Base-by-base conservation (phyloP, 2,329 filamentous ascomycete genomes). In the Ceratocystis harringtonii region DNA sequence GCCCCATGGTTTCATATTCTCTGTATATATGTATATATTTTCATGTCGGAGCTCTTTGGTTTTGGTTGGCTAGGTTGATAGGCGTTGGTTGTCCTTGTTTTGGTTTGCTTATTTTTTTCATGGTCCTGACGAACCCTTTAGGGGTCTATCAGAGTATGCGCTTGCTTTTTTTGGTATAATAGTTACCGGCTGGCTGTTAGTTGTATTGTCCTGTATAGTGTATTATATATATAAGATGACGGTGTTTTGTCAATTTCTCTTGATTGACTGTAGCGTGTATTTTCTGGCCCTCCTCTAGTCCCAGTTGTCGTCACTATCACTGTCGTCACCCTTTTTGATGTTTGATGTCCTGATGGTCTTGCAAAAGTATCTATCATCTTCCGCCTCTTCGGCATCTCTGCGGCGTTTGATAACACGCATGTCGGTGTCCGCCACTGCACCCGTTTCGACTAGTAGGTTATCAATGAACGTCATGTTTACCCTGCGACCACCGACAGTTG, bases 401-500 rank as follows among this genome's bases (percentile, higher is more conserved):
- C 80, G 80, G 69, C 82, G 78, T 76, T 85, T 84, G 36, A 82
- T 78, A 44, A 96, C 79, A 65, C 94, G 85, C 75, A 89, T 82
- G 73, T 99, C 94, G 66, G 85, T 87, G 62, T 86, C 80, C 64
- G 85, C 83, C 17, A 97, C 78, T 1, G 91, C 92, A 2, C 91
- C 91, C 45, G 95, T 79, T 61, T 91, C 87, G 1, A 96, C 82
- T 45, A 99, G 78, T 50, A 97, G 74, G 70, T 86, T 83, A 73
- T 97, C 91, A 67, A 97, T 77, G 72, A 95, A 86, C 75, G 82
- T 76, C 78, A 90, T 80, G 69, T 79, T 85, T 66, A 87, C 90
- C 69, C 81, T 80, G 2, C 83, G 80, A 3, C 94, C 94, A 8
- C 85, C 84, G 58, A 97, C 75, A 64, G 90, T 89, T 71, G 84